Base-by-base conservation (phyloP, 371 early-diverging fungal genomes). In the Actinomucor elegans region DNA sequence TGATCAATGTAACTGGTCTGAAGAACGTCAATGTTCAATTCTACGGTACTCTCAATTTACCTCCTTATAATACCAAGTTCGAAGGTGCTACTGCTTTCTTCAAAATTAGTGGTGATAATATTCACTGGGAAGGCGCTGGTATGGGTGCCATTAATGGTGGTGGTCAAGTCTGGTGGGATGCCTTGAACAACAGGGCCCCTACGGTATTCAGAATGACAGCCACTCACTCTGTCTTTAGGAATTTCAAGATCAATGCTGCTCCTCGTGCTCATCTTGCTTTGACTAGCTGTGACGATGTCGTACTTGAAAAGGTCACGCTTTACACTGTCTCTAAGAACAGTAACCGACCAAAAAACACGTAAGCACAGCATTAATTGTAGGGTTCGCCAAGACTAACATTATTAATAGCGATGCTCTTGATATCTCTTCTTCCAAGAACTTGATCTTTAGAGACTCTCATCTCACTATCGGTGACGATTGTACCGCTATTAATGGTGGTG, bases 81-180 rank as follows among this genome's bases (percentile, higher is more conserved):
- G 51, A 61, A 10, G 64, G 67, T 27, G 47, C 54, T 24, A 56
- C 34, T 34, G 61, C 71, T 17, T 71, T 55, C 41, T 45, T 71
- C 20, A 48, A 46, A 12, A 56, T 70, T 21, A 48, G 56, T 14
- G 71, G 71, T 34, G 61, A 63, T 23, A 57, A 57, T 21, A 60
- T 70, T 15, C 41, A 63, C 21, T 66, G 48, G 21, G 26, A 44
- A 18, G 64, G 67, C 31, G 48, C 52, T 4, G 64, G 61, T 14
- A 34, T 55, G 10, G 67, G 64, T 20, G 41, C 32, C 18, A 52
- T 61, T 29, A 55, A 58, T 20, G 71, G 71, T 37, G 58, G 61
- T 32, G 69, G 69, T 21, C 71, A 70, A 49, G 60, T 48, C 7
- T 70, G 71, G 71, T 70, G 52, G 52, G 60, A 70, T 41, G 63